These are phyloP conservation scores for Psilocybe subaeruginosa DNA, from an alignment of 768 basidiomycete species.

Conservation along the genomic window DNA sequence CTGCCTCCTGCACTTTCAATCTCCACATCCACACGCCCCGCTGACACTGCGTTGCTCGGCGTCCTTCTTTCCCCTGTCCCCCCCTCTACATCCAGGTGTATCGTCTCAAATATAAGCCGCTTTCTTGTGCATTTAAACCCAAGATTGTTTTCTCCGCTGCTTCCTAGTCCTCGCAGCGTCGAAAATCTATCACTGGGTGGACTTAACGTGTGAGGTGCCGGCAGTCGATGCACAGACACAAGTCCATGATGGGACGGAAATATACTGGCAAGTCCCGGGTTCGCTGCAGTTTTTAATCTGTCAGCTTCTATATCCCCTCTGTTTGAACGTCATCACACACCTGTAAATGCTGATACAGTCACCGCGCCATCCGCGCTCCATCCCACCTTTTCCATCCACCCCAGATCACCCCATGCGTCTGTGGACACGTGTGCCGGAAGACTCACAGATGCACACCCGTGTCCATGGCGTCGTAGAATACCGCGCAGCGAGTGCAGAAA, in stretches of 20 bases:
- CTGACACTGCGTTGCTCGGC: constrained; percentile 30
- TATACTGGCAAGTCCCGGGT: constrained; percentile 70
- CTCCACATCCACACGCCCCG: constrained; percentile 43
- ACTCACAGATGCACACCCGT: constrained; percentile 68
- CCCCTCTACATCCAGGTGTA: constrained; percentile 88
- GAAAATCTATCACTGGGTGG: constrained; percentile 86
- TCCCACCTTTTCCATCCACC: constrained; percentile 78
- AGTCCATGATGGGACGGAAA: constrained; percentile 91
- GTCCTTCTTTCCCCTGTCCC: constrained; percentile 76
- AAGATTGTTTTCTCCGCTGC: constrained; percentile 93
- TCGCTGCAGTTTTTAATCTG: constrained; percentile 46
- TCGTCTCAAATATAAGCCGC: constrained; percentile 85
- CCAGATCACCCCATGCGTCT: constrained; percentile 60
- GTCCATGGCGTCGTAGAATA: constrained; percentile 57
- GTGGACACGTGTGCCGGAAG: constrained; percentile 66
- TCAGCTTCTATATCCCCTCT: constrained; percentile 1
- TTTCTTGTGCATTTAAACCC: constrained; percentile 93
- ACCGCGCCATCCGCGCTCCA: constrained; percentile 82
- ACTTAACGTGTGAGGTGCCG: constrained; percentile 71
- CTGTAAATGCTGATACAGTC: constrained; percentile 76
- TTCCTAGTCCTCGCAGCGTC: constrained; percentile 75
- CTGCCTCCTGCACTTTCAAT: constrained; percentile 10
- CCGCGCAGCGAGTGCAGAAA: constrained; percentile 74
- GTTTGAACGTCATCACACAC: constrained; percentile 39
- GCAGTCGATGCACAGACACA: constrained; percentile 75